A percentile compares a stretch with the other conserved stretches of the same genome.
phyloP scores from a whole-genome alignment of 1,284 basidiomycete species.

The Naganishia cerealis region DNA sequence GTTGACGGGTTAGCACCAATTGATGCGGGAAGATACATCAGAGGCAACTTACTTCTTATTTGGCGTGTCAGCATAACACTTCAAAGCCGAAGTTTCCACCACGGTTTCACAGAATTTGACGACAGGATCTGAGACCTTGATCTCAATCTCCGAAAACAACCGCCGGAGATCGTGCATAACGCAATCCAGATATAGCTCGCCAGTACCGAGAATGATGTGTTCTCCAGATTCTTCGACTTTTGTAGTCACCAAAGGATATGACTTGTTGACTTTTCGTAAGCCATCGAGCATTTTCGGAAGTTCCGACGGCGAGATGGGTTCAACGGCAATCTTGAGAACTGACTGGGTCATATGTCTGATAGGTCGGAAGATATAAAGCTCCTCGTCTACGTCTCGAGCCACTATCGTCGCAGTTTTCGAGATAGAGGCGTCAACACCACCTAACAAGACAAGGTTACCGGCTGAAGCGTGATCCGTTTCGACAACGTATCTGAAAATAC shows the following conservation, averaged over 20 bases:
- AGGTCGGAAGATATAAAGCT: constrained; percentile 90
- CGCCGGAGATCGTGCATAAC: constrained; percentile 92
- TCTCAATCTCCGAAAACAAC: constrained; percentile 96
- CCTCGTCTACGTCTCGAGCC: constrained; percentile 69
- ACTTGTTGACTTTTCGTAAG: constrained; percentile 93
- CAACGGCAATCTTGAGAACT: constrained; percentile 97
- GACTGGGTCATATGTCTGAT: constrained; percentile 95
- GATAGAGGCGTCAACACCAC: constrained; percentile 90
- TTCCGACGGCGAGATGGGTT: constrained; percentile 95
- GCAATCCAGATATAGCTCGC: constrained; percentile 94
- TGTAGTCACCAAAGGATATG: constrained; percentile 87
- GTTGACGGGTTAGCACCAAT: background rate
- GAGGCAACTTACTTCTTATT: constrained; percentile 81
- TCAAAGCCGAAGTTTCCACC: constrained; percentile 93
- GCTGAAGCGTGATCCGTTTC: constrained; percentile 83
- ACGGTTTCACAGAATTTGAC: constrained; percentile 99
- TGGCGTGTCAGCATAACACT: constrained; percentile 97
- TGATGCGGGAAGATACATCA: background rate
- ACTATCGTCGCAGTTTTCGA: constrained; percentile 91
- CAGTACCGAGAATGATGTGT: constrained; percentile 94
- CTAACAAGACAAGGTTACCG: constrained; percentile 87
- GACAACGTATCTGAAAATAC: constrained; percentile 71
- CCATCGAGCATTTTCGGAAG: constrained; percentile 98
- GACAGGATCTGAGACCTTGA: constrained; percentile 98
- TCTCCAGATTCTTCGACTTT: constrained; percentile 99